Base-by-base conservation (phyloP, 1,139 yeast genomes). In the Schizosaccharomyces versatilis region DNA sequence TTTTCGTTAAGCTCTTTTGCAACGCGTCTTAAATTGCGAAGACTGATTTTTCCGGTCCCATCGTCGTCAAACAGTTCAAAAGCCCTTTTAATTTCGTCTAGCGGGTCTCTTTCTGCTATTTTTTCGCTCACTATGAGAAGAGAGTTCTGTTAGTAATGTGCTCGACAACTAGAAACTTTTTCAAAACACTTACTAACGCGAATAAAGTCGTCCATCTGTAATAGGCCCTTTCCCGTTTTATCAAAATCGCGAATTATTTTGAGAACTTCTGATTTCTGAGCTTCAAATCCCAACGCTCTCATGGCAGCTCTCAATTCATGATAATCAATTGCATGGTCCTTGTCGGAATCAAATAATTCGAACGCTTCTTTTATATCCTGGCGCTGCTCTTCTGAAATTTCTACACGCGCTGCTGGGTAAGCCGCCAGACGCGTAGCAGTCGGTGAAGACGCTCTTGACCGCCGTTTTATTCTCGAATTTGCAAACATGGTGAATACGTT, bases 1-100 rank as follows among this genome's bases (percentile, higher is more conserved):
- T 82, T 84, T 67, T 93, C 98, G 1, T 96, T 96, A 59, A 93
- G 70, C 61, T 90, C 97, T 63, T 83, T 83, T 15, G 97, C 94
- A 1, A 90, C 95, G 58, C 93, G 75, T 67, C 94, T 78, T 57
- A 93, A 73, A 64, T 88, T 84, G 61, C 90, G 76, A 55, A 90
- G 72, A 57, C 83, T 74, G 56, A 93, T 90, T 66, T 80, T 82
- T 0, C 98, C 97, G 0, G 93, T 84, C 53, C 74, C 74, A 61
- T 86, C 96, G 57, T 83, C 90, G 62, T 90, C 97, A 68, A 93
- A 90, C 53, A 93, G 72, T 62, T 76, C 77, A 71, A 93, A 93
- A 0, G 98, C 98, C 53, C 97, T 72, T 60, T 79, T 77, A 41
- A 93, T 82, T 66, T 93, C 98, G 55, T 90, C 98, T 59, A 84